Evolutionary conservation across 2,329 filamentous ascomycete genomes (phyloP).

Genomic region (Aureobasidium sp.): DNA sequence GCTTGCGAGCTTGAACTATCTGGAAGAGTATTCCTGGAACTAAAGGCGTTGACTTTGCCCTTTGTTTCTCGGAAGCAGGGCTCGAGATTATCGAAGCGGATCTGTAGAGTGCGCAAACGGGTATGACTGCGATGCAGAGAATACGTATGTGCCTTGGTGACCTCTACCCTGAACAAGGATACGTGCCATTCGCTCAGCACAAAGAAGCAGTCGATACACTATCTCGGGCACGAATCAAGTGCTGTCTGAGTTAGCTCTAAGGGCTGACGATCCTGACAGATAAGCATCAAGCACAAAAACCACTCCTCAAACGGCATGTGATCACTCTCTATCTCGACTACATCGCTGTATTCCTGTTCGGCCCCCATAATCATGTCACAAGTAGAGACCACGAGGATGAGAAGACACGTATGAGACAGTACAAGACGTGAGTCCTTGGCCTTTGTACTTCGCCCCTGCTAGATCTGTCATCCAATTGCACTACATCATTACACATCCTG

Average conservation of each 20-base stretch:
- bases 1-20: background rate
- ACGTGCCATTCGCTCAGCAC: background rate
- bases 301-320: too few relatives aligned
- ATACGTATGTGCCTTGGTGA: background rate
- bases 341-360: too few relatives aligned
- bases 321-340: too few relatives aligned
- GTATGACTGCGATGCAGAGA: background rate
- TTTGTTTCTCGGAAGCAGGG: background rate
- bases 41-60: background rate
- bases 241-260: background rate
- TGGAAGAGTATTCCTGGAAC: background rate
- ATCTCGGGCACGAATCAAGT: background rate
- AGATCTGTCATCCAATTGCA: too few relatives aligned
- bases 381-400: too few relatives aligned
- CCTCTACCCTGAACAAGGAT: constrained; percentile 6
- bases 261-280: too few relatives aligned
- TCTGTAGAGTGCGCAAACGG: background rate
- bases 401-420: too few relatives aligned
- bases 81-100: background rate
- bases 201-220: background rate
- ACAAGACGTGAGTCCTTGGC: too few relatives aligned
- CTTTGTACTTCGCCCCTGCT: too few relatives aligned
- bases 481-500: too few relatives aligned
- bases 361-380: too few relatives aligned
- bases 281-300: too few relatives aligned